phyloP scores from a whole-genome alignment of 208 protist species.

The Trypanosoma caninum region DNA sequence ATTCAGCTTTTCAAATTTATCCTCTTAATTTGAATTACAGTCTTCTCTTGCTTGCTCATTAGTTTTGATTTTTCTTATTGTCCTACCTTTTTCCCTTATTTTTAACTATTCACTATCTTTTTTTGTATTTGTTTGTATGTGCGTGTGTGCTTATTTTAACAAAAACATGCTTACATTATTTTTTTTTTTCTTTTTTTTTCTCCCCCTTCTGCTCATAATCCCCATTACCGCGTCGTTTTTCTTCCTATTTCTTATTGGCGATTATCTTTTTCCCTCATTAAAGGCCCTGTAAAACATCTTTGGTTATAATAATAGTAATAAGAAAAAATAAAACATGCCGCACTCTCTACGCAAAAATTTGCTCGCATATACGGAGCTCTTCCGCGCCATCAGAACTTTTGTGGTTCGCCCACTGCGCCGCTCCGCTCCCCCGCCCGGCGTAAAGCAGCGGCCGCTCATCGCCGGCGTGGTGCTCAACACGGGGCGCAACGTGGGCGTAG shows the following conservation, averaged over 20 bases:
- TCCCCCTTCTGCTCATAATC: conserved; percentile 6
- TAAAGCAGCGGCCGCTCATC: conserved; percentile 57
- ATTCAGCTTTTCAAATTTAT: too few relatives aligned
- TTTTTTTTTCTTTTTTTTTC: background rate
- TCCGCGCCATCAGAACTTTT: conserved; percentile 71
- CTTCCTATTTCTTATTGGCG: too few relatives aligned
- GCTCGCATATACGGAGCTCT: conserved; percentile 55
- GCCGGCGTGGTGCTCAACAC: conserved; percentile 71
- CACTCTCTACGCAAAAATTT: conserved; percentile 22
- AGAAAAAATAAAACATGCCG: background rate
- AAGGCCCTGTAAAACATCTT: too few relatives aligned
- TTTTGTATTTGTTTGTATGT: background rate
- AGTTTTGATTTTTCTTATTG: background rate
- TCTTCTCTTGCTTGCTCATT: too few relatives aligned
- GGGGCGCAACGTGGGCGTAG: conserved; percentile 85
- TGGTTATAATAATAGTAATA: conserved; percentile 14
- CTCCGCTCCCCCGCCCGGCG: conserved; percentile 51
- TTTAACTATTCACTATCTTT: background rate
- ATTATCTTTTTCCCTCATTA: too few relatives aligned
- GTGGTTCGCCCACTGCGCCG: conserved; percentile 66
- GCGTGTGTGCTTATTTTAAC: too few relatives aligned
- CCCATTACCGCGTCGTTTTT: too few relatives aligned
- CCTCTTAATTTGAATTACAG: too few relatives aligned
- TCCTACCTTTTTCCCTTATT: background rate
- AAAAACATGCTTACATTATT: background rate